phyloP scores from a whole-genome alignment of 164 flowering plant genomes.

The Aristolochia fimbriata region DNA sequence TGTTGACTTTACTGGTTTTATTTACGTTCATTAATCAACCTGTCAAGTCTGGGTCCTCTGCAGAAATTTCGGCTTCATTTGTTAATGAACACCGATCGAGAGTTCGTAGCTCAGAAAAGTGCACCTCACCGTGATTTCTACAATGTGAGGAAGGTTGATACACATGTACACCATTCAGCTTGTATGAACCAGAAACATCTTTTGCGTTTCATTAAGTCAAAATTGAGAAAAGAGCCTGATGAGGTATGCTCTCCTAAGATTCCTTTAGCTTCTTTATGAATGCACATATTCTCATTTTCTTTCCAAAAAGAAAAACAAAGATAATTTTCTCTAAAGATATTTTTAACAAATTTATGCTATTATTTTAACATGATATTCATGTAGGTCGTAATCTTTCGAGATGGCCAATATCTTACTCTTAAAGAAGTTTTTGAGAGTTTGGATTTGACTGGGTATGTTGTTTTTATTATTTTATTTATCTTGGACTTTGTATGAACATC shows the following conservation, averaged over 20 bases:
- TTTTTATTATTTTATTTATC: neutral
- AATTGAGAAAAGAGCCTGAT: constrained; percentile 95
- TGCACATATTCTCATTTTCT: too few species aligned
- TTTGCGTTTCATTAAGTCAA: constrained; percentile 87
- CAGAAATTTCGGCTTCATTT: constrained; percentile 98
- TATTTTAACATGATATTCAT: neutral
- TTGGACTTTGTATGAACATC: neutral
- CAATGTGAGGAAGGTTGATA: constrained; percentile 97
- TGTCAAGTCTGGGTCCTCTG: constrained; percentile 5
- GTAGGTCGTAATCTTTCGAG: constrained; percentile 96
- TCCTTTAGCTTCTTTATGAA: too few species aligned
- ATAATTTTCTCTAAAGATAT: too few species aligned
- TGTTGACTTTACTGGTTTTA: neutral
- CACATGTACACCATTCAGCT: constrained; percentile 98
- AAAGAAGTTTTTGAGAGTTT: constrained; percentile 96
- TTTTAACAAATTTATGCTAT: too few species aligned
- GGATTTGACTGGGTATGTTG: constrained; percentile 79
- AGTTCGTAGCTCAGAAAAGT: constrained; percentile 96
- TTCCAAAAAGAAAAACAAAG: too few species aligned
- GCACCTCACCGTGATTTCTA: constrained; percentile 99
- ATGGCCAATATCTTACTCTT: constrained; percentile 90
- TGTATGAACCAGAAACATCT: constrained; percentile 99
- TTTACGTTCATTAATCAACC: neutral
- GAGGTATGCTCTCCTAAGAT: constrained; percentile 43
- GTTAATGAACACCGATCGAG: constrained; percentile 96